A percentile compares a stretch with the other conserved stretches of the same genome.
Evolutionary conservation across 2,329 filamentous ascomycete genomes (phyloP).

Genomic region (Trichoderma afroharzianum): DNA sequence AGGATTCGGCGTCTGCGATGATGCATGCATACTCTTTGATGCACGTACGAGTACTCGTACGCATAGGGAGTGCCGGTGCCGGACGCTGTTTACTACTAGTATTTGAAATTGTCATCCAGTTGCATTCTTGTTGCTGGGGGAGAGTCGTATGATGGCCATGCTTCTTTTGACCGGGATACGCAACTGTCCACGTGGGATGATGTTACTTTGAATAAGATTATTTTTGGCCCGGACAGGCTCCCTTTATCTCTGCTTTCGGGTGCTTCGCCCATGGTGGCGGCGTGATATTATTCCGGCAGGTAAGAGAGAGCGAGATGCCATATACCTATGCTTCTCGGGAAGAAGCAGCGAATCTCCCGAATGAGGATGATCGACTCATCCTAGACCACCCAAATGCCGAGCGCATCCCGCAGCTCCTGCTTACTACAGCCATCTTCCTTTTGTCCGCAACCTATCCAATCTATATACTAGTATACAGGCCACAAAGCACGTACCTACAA

Average conservation of each 20-base stretch:
- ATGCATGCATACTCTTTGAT: conserved; percentile 4
- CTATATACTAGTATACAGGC: neutral
- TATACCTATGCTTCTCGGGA: neutral
- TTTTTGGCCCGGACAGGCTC: neutral
- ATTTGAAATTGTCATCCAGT: neutral
- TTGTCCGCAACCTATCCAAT: neutral
- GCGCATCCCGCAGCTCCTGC: neutral
- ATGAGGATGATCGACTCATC: neutral
- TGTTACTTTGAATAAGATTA: neutral
- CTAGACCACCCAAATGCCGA: neutral
- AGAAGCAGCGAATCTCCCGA: neutral
- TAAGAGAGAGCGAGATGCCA: neutral
- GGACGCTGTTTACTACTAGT: neutral
- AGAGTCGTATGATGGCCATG: neutral
- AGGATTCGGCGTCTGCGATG: neutral
- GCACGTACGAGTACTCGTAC: neutral
- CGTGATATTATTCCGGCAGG: neutral
- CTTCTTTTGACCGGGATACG: neutral
- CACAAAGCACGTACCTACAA: neutral
- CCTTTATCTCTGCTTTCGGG: neutral
- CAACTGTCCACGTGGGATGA: conserved; percentile 12
- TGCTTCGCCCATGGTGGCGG: neutral
- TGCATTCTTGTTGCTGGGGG: neutral
- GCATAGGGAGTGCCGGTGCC: neutral
- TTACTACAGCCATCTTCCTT: neutral